Conservation (phyloP, 805 yeast genomes). For the Candida arabinofermentans region DNA sequence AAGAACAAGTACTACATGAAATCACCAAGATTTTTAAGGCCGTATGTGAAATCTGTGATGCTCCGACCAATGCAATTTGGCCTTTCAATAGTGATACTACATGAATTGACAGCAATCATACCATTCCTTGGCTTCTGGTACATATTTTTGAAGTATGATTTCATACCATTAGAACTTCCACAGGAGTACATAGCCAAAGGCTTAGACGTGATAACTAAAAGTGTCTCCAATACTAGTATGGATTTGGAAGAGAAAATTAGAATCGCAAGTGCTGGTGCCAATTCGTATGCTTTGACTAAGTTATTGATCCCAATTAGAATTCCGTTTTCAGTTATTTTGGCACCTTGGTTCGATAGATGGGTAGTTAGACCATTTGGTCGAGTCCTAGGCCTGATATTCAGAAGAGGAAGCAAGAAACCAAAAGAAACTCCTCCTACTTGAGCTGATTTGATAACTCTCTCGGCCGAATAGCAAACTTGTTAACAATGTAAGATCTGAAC, state of each 20-base stretch:
- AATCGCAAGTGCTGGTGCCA: slow-evolving; percentile 32
- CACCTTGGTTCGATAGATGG: slow-evolving; percentile 34
- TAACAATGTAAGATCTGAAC: no score
- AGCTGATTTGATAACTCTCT: neutral
- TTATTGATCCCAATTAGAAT: slow-evolving; percentile 27
- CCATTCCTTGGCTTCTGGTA: slow-evolving; percentile 53
- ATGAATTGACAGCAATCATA: slow-evolving; percentile 49
- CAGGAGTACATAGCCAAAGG: slow-evolving; percentile 47
- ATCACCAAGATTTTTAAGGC: slow-evolving; percentile 29
- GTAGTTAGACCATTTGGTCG: slow-evolving; percentile 29
- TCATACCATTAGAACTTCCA: slow-evolving; percentile 44
- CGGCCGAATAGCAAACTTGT: no score
- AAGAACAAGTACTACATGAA: slow-evolving; percentile 29
- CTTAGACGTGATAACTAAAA: slow-evolving; percentile 40
- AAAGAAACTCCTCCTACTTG: neutral
- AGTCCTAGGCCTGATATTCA: slow-evolving; percentile 14
- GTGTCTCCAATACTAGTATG: slow-evolving; percentile 25
- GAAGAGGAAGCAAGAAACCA: slow-evolving; percentile 12
- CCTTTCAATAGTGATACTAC: slow-evolving; percentile 45
- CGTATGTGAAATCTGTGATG: slow-evolving; percentile 29
- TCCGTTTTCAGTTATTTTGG: slow-evolving; percentile 26
- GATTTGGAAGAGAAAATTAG: slow-evolving; percentile 26
- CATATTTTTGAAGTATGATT: slow-evolving; percentile 38
- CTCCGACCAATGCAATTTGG: slow-evolving; percentile 35
- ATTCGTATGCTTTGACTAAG: slow-evolving; percentile 33